A percentile compares a stretch with the other conserved stretches of the same genome.
Evolutionary conservation across 192 early-diverging fungal species (phyloP).

Genomic region (Linnemannia exigua): DNA sequence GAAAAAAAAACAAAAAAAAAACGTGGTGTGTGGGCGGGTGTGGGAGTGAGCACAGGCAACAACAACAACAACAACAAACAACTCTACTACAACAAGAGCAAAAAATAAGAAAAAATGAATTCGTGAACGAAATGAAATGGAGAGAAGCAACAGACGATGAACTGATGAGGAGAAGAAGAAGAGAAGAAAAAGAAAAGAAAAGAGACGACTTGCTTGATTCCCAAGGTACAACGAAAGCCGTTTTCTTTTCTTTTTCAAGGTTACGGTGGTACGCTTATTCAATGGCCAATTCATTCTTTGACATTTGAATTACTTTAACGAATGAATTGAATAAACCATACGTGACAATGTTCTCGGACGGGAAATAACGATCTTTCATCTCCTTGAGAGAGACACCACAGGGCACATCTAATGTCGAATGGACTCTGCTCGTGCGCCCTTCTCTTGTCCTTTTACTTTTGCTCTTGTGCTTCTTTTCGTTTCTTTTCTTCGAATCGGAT

Average conservation of each 20-base stretch:
- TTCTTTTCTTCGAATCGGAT: not conserved
- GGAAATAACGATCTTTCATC: not conserved
- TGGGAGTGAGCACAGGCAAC: not conserved
- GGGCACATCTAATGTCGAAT: not conserved
- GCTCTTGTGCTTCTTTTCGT: not conserved
- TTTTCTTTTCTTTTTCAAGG: too few relatives aligned
- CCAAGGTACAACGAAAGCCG: too few relatives aligned
- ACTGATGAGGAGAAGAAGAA: not conserved
- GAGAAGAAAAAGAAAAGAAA: constrained; percentile 6
- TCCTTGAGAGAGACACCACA: not conserved
- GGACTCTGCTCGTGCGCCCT: not conserved
- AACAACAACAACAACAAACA: constrained; percentile 2
- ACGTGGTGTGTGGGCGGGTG: not conserved
- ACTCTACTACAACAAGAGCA: not conserved
- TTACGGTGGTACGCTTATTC: not conserved
- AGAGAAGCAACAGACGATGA: not conserved
- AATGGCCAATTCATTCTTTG: not conserved
- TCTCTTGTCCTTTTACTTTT: not conserved
- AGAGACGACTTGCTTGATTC: not conserved
- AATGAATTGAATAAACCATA: too few relatives aligned
- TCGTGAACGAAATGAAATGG: not conserved
- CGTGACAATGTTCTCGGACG: not conserved
- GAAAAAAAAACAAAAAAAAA: constrained; percentile 7
- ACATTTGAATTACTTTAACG: not conserved
- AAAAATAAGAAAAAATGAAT: constrained; percentile 6